Conservation (phyloP, 768 basidiomycete genomes). For the Mrakia gelida region DNA sequence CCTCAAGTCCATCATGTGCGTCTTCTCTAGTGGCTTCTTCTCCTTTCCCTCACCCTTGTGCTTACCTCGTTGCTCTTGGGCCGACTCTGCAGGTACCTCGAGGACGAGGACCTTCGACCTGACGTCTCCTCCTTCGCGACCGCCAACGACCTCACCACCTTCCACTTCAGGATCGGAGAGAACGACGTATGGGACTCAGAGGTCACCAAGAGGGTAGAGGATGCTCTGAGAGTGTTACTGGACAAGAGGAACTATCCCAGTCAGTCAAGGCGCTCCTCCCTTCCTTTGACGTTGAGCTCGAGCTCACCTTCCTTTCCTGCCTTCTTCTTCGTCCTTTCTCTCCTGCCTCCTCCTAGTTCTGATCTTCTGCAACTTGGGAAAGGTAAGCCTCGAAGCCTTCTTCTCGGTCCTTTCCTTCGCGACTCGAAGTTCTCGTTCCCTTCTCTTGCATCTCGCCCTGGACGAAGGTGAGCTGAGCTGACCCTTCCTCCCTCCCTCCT, state of each 20-base stretch:
- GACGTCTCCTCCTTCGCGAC: slow-evolving; percentile 38
- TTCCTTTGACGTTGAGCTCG: neutral
- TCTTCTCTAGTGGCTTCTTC: neutral
- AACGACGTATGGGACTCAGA: neutral
- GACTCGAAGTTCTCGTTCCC: slow-evolving; percentile 36
- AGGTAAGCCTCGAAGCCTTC: slow-evolving; percentile 35
- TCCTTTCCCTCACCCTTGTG: neutral
- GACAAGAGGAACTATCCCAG: slow-evolving; percentile 39
- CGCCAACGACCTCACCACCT: slow-evolving; percentile 30
- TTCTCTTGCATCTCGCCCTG: neutral
- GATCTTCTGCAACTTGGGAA: slow-evolving; percentile 42
- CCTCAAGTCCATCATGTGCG: slow-evolving; percentile 41
- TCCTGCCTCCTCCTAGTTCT: slow-evolving; percentile 30
- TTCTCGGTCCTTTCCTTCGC: slow-evolving; percentile 37
- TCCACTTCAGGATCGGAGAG: slow-evolving; percentile 38
- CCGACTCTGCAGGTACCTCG: slow-evolving; percentile 37
- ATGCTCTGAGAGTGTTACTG: slow-evolving; percentile 35
- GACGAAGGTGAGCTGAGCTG: too few species aligned
- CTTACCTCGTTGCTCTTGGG: neutral
- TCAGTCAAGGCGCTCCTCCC: neutral
- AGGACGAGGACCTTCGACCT: slow-evolving; percentile 37
- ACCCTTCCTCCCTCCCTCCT: neutral
- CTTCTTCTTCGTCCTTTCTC: neutral
- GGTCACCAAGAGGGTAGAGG: slow-evolving; percentile 30
- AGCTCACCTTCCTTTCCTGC: too few species aligned